Conservation (phyloP, 768 basidiomycete species). For the Cystofilobasidium ferigula region DNA sequence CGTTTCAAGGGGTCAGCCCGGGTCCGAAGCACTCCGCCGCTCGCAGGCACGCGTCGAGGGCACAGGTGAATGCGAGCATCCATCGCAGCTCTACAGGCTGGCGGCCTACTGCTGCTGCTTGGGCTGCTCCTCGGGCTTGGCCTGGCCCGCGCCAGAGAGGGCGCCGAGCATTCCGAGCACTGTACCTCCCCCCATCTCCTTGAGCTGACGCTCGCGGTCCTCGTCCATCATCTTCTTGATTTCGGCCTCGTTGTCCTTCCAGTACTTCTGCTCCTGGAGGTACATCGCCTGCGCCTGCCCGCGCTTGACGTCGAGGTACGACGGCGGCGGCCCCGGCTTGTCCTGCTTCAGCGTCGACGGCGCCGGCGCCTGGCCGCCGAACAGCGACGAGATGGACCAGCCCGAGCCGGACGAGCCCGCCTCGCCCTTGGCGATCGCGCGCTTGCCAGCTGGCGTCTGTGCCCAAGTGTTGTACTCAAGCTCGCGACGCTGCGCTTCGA, state of each 20-base stretch:
- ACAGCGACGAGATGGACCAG: slow-evolving; percentile 10
- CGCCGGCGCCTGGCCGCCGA: slow-evolving; percentile 8
- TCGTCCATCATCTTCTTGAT: slow-evolving; percentile 49
- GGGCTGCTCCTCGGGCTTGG: neutral
- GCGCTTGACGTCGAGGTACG: slow-evolving; percentile 49
- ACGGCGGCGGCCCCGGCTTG: slow-evolving; percentile 22
- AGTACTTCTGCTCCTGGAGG: slow-evolving; percentile 48
- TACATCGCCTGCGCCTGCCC: slow-evolving; percentile 47
- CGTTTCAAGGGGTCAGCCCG: no score
- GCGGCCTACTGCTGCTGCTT: no score
- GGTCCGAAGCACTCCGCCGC: no score
- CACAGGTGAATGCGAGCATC: no score
- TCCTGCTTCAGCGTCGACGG: neutral
- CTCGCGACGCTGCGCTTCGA: slow-evolving; percentile 50
- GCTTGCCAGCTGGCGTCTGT: slow-evolving; percentile 13
- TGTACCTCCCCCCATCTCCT: slow-evolving; percentile 41
- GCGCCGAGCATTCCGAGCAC: slow-evolving; percentile 16
- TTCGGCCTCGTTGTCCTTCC: slow-evolving; percentile 45
- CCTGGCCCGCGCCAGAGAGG: slow-evolving; percentile 7
- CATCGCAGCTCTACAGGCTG: no score
- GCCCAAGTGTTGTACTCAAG: slow-evolving; percentile 24
- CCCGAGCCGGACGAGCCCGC: neutral
- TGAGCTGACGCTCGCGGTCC: slow-evolving; percentile 45
- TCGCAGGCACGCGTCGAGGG: no score
- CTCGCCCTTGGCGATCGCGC: slow-evolving; percentile 21